Base-by-base conservation (phyloP, 306 rosid genomes). In the Quercus gilva region DNA sequence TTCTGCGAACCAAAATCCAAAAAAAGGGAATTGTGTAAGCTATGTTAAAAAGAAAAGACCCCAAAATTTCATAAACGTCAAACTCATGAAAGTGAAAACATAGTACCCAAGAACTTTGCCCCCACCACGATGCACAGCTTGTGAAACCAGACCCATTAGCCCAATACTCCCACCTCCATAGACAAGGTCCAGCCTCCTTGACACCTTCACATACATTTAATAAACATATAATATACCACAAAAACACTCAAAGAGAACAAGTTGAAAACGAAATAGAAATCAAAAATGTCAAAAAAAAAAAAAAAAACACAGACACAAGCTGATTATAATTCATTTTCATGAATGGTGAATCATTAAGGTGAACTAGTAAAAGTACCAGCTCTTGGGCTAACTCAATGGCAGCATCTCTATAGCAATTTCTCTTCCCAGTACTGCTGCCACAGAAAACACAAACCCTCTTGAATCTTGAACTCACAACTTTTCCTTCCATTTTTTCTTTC, bases 161-260 rank as follows among this genome's bases (percentile, higher is more conserved):
- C 92, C 92, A 21, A 87, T 85, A 59, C 90, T 81, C n/a, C 92
- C 92, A 12, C 92, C 92, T 26, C 92, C 90, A 73, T 89, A 89
- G n/a, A 87, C 90, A 65, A 89, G 92, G 76, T 83, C 87, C 67
- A 89, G 61, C 74, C 77, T 79, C 65, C 85, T 83, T 28, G 86
- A 81, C 13, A 89, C 92, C 92, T 89, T 80, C 29, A 21, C 31
- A 86, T 9, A 28, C n/a, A 31, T 3, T 55, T 11, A 3, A 18
- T 2, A 57, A 58, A 41, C n/a, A 67, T 13, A 37, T 4, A 10
- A 35, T 17, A 21, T 8, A 41, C 45, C 12, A 41, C 45, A 37
- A 37, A 2, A 37, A 37, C 0, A 41, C 2, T 37, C 1, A 8
- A 5, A 37, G 45, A 41, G 45, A 64, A 45, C n/a, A 2, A 17